Conservation (phyloP, 768 basidiomycete species). For the Trametes sanguinea region DNA sequence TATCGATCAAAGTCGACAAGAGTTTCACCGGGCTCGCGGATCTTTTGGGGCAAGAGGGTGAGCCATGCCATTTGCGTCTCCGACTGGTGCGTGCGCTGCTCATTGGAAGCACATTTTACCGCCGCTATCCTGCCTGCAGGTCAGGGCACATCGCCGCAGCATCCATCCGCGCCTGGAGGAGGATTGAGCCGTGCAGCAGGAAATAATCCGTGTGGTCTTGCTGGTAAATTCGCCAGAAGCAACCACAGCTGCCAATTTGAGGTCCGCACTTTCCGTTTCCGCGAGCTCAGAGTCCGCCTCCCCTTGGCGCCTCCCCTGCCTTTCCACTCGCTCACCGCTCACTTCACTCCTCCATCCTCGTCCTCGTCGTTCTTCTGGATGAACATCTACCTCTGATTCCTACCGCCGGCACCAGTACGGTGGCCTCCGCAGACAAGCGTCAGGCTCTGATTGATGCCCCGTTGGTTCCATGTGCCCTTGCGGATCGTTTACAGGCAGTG, state of each 20-base stretch:
- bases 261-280: conserved; percentile 22
- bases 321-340: too few relatives aligned
- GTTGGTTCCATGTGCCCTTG: too few relatives aligned
- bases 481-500: not conserved
- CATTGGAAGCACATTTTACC: not conserved
- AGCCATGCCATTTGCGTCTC: conserved; percentile 15
- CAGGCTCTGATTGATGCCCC: too few relatives aligned
- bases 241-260: conserved; percentile 14
- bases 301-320: too few relatives aligned
- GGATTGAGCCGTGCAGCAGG: not conserved
- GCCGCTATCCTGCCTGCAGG: not conserved
- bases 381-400: too few relatives aligned
- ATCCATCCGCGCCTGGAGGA: not conserved
- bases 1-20: conserved; percentile 14
- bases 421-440: too few relatives aligned
- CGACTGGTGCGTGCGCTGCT: conserved; percentile 3
- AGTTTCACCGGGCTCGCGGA: conserved; percentile 12
- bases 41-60: conserved; percentile 3
- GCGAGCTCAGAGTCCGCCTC: conserved; percentile 16
- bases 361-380: too few relatives aligned
- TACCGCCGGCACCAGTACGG: too few relatives aligned
- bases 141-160: not conserved
- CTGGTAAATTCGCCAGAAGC: not conserved
- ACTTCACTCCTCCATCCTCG: too few relatives aligned
- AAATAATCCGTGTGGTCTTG: not conserved